Evolutionary conservation across 495 filamentous ascomycete genomes (phyloP).

Genomic region (Penicillium bialowiezense): DNA sequence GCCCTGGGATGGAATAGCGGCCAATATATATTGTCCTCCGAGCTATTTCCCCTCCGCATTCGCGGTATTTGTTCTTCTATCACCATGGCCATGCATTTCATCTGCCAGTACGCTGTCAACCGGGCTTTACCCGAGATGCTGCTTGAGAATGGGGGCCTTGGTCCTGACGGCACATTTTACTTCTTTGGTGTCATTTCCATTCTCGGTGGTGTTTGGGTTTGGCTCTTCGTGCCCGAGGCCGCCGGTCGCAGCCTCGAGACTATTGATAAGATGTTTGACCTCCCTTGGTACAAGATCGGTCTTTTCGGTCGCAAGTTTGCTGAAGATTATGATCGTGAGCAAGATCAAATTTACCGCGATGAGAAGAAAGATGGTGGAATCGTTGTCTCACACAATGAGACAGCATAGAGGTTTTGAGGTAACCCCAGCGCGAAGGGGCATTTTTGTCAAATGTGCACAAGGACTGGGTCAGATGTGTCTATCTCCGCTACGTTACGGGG

Average conservation of each 20-base stretch:
- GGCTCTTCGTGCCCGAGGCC: slow-evolving; percentile 25
- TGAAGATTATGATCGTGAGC: slow-evolving; percentile 1
- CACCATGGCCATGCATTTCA: slow-evolving; percentile 50
- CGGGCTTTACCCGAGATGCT: slow-evolving; percentile 1
- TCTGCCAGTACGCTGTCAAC: slow-evolving; percentile 51
- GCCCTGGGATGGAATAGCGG: slow-evolving; percentile 18
- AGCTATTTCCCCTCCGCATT: slow-evolving; percentile 12
- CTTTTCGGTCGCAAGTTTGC: slow-evolving; percentile 33
- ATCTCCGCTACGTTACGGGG: no score
- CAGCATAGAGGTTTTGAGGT: not conserved
- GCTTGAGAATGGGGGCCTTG: slow-evolving; percentile 1
- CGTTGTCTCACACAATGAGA: slow-evolving; percentile 1
- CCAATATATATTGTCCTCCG: slow-evolving; percentile 14
- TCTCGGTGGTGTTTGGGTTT: slow-evolving; percentile 49
- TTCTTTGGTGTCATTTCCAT: slow-evolving; percentile 38
- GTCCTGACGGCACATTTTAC: slow-evolving; percentile 1
- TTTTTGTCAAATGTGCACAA: no score
- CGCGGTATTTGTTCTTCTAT: slow-evolving; percentile 13
- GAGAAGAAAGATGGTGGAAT: not conserved
- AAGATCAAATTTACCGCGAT: not conserved
- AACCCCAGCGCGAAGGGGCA: no score
- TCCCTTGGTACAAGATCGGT: slow-evolving; percentile 57
- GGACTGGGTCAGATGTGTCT: no score
- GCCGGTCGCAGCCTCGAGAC: slow-evolving; percentile 21
- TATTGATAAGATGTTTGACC: slow-evolving; percentile 59